Conservation (phyloP, 345 rosid species). For the Salix udensis region DNA sequence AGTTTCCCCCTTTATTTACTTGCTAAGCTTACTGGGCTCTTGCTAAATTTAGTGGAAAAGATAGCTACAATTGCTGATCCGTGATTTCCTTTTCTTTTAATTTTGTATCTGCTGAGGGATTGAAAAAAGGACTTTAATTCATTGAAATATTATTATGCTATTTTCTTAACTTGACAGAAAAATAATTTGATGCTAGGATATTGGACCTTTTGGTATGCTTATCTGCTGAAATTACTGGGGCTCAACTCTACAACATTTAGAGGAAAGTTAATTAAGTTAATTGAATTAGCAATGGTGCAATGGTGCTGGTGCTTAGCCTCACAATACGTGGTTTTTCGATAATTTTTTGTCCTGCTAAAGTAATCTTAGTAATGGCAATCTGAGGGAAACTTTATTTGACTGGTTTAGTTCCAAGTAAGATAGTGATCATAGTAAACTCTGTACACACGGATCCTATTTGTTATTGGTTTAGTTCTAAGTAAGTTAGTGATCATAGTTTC, state of each 20-base stretch:
- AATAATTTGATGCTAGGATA: not conserved
- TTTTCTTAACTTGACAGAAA: not conserved
- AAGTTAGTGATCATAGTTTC: not conserved
- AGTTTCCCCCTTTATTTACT: not conserved
- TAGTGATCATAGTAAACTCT: not conserved
- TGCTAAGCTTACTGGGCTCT: constrained; percentile 3
- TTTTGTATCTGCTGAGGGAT: not conserved
- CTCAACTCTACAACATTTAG: not conserved
- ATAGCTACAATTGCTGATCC: not conserved
- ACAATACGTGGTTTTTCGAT: not conserved
- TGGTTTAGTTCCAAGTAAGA: not conserved
- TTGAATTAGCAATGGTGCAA: not conserved
- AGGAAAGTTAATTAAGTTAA: not conserved
- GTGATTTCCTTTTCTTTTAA: not conserved
- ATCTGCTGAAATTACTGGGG: not conserved
- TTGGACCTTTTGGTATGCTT: not conserved
- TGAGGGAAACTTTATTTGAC: not conserved
- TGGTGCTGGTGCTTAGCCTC: not conserved
- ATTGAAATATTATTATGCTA: not conserved
- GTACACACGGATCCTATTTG: not conserved
- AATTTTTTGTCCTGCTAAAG: not conserved
- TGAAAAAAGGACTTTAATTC: not conserved
- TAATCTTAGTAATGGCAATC: not conserved
- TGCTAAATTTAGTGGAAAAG: not conserved
- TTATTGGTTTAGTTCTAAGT: not conserved